Base-by-base conservation (phyloP, 164 flowering plant species). In the Protea cynaroides region DNA sequence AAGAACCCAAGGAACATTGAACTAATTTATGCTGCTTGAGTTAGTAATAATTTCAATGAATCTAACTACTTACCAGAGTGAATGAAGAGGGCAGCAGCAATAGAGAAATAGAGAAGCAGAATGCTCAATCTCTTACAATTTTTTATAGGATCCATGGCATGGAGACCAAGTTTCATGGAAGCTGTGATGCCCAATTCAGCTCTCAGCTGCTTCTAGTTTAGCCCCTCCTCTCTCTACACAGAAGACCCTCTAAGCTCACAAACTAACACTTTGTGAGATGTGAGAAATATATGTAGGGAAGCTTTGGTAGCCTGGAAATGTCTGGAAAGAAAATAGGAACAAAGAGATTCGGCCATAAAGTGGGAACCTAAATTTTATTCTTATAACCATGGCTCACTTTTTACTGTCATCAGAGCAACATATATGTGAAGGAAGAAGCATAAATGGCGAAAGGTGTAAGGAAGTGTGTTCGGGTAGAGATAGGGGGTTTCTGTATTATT, bases 11-110 rank as follows among this genome's bases (percentile, higher is more conserved):
- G 4, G 40, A 37, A 37, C 40, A 4, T 37, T 40, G 46, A 9
- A 40, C 46, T 40, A 8, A 10, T 40, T 40, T 3, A 40, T 40
- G 46, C 8, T 40, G 46, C 46, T 29, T 40, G 46, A 3, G 14
- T 40, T 8, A 13, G 52, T 1, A 18, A 15, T 15, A 49, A 49
- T 49, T 2, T 4, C 52, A 49, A 49, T 13, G 1, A 18, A 49
- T 4, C 14, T 6, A 49, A 23, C 13, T 59, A 38, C 79, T 73
- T 79, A 86, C 90, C 90, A 29, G 73, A 76, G 36, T 55, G 70
- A 34, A 64, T 59, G 73, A 80, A 71, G 47, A 65, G 64, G 59
- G 72, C 54, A 46, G 81, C 70, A 24, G 77, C 61, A 25, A 79
- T 12, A 37, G 61, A 64, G 8, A 77, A 2, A 61, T 43, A 76